Evolutionary conservation across 2,329 filamentous ascomycete genomes (phyloP).

Genomic region (Trichoderma citrinoviride): DNA sequence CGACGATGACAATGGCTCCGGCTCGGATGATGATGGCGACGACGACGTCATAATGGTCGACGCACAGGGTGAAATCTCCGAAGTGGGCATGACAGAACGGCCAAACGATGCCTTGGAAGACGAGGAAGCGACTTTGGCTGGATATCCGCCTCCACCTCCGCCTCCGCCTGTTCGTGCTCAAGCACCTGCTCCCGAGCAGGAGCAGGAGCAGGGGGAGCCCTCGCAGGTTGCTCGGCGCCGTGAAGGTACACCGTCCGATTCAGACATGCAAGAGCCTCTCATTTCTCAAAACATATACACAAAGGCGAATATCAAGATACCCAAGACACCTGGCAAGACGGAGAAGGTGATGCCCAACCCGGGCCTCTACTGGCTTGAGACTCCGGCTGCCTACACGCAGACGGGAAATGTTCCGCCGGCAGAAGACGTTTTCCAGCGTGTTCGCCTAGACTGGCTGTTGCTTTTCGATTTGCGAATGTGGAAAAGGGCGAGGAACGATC

Average conservation of each 20-base stretch:
- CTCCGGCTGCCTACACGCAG: conserved; percentile 66
- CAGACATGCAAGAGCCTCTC: conserved; percentile 64
- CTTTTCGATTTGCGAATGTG: conserved; percentile 93
- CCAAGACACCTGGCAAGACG: conserved; percentile 70
- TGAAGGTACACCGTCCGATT: conserved; percentile 68
- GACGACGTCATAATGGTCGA: conserved; percentile 60
- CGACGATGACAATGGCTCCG: conserved; percentile 39
- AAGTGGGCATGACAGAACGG: conserved; percentile 51
- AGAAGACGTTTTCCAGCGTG: conserved; percentile 85
- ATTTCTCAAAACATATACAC: conserved; percentile 60
- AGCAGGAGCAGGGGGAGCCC: not conserved
- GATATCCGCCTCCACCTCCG: conserved; percentile 64
- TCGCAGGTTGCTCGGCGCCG: conserved; percentile 45
- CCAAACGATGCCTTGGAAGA: conserved; percentile 65
- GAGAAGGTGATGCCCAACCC: conserved; percentile 55
- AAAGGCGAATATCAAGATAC: conserved; percentile 69
- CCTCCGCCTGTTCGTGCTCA: conserved; percentile 60
- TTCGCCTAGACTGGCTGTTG: conserved; percentile 90
- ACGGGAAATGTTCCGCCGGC: conserved; percentile 64
- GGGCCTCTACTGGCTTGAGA: conserved; percentile 82
- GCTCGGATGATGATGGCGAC: conserved; percentile 47
- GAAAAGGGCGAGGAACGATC: conserved; percentile 89
- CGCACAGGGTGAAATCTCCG: conserved; percentile 42
- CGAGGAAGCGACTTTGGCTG: conserved; percentile 74
- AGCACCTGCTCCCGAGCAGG: conserved; percentile 24